phyloP scores from a whole-genome alignment of 2,329 filamentous ascomycete genomes.

The Colletotrichum abscissum region DNA sequence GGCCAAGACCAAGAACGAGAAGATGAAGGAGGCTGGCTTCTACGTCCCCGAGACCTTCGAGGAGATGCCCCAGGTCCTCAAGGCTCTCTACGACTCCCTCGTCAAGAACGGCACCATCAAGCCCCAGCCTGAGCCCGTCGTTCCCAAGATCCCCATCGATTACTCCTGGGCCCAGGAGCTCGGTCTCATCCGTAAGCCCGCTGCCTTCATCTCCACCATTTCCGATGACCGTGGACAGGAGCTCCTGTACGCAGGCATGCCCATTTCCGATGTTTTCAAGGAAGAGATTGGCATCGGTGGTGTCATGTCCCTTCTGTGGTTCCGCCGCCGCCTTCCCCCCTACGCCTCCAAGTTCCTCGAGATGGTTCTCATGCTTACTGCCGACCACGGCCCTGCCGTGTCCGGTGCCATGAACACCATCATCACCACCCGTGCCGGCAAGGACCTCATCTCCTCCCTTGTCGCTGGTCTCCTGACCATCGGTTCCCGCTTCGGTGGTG shows the following conservation, averaged over 20 bases:
- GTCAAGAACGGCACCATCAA: constrained; percentile 87
- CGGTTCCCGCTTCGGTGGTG: constrained; percentile 97
- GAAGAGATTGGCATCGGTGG: constrained; percentile 99
- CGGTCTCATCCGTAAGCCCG: constrained; percentile 98
- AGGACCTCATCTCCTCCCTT: constrained; percentile 95
- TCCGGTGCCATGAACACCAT: constrained; percentile 99
- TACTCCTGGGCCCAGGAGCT: constrained; percentile 99
- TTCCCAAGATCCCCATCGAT: constrained; percentile 99
- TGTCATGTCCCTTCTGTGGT: constrained; percentile 99
- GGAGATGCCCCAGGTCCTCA: constrained; percentile 84
- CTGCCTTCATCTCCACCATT: constrained; percentile 99
- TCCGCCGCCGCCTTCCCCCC: constrained; percentile 94
- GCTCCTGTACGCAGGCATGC: constrained; percentile 98
- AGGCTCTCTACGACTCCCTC: constrained; percentile 87
- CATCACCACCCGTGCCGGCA: constrained; percentile 98
- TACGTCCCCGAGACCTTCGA: constrained; percentile 96
- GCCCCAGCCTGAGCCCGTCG: constrained; percentile 87
- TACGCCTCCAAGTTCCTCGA: constrained; percentile 99
- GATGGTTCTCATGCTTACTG: constrained; percentile 99
- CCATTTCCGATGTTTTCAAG: constrained; percentile 99
- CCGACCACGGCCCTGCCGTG: constrained; percentile 97
- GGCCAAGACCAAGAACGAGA: constrained; percentile 95
- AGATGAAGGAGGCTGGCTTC: constrained; percentile 95
- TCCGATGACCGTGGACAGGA: constrained; percentile 99
- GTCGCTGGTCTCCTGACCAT: constrained; percentile 98